Conservation (phyloP, 2,329 filamentous ascomycete genomes). For the Cryphonectria radicalis region DNA sequence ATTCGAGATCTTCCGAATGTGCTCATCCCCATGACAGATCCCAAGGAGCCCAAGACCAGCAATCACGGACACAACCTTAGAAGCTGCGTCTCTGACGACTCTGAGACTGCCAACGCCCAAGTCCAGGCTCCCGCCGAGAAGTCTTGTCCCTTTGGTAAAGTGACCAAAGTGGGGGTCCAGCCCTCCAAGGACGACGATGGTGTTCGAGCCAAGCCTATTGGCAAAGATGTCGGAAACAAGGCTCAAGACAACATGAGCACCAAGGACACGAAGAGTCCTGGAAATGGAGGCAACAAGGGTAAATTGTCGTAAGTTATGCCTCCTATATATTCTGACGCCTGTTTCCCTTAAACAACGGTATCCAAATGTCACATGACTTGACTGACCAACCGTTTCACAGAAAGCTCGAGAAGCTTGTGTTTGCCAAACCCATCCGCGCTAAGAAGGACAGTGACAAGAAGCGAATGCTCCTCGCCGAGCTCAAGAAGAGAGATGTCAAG, state of each 20-base stretch:
- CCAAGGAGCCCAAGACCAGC: not conserved
- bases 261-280: not conserved
- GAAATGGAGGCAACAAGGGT: not conserved
- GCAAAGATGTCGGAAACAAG: not conserved
- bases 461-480: not conserved
- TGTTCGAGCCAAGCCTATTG: not conserved
- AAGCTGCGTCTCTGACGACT: not conserved
- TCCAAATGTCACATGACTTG: not conserved
- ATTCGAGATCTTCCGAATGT: constrained; percentile 13
- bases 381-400: not conserved
- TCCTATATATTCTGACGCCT: not conserved
- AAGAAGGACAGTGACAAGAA: not conserved
- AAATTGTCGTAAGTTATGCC: not conserved
- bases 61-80: not conserved
- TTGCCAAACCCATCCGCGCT: not conserved
- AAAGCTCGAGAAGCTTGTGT: not conserved
- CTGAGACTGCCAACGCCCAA: not conserved
- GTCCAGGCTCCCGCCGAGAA: not conserved
- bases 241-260: not conserved
- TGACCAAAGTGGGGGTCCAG: not conserved
- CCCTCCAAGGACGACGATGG: not conserved
- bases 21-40: not conserved
- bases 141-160: not conserved
- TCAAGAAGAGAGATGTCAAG: not conserved
- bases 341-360: not conserved